These are phyloP conservation scores for Hypoxylon sp. DNA, from an alignment of 2,329 filamentous ascomycete genomes.

Conservation along the genomic window DNA sequence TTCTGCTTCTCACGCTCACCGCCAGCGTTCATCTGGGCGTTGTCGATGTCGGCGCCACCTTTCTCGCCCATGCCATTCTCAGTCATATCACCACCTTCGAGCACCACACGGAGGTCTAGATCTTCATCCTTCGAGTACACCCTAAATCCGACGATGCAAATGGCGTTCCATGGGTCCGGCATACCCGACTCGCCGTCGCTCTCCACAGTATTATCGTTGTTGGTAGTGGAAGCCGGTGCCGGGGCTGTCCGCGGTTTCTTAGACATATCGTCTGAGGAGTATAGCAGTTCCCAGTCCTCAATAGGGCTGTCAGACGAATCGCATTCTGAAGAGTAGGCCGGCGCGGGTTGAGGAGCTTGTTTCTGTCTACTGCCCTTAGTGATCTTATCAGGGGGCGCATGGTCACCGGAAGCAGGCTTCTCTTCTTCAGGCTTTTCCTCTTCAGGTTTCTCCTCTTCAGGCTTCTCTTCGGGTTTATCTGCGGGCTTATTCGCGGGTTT, in stretches of 20 bases:
- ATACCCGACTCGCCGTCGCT: constrained; percentile 59
- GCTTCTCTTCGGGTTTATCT: constrained; percentile 23
- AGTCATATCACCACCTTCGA: constrained; percentile 68
- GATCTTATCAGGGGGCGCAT: neutral
- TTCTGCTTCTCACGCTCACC: constrained; percentile 60
- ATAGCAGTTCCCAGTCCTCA: constrained; percentile 71
- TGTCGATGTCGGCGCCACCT: constrained; percentile 69
- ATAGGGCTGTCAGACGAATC: constrained; percentile 73
- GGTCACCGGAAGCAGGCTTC: constrained; percentile 5
- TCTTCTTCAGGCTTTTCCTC: constrained; percentile 32
- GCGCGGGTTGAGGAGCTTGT: constrained; percentile 33
- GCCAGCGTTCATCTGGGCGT: constrained; percentile 69
- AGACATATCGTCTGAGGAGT: constrained; percentile 71
- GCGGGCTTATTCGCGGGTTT: neutral
- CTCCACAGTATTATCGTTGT: constrained; percentile 51
- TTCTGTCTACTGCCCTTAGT: constrained; percentile 8
- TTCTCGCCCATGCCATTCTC: constrained; percentile 72
- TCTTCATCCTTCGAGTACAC: constrained; percentile 63
- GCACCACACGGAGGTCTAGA: constrained; percentile 68
- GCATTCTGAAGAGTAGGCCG: constrained; percentile 62
- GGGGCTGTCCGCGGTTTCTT: constrained; percentile 63
- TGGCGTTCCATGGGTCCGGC: constrained; percentile 60
- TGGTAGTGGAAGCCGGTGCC: constrained; percentile 43
- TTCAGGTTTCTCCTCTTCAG: constrained; percentile 15
- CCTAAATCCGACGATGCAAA: constrained; percentile 60